Evolutionary conservation across 208 protist genomes (phyloP).

Genomic region (Zelonia costaricensis): DNA sequence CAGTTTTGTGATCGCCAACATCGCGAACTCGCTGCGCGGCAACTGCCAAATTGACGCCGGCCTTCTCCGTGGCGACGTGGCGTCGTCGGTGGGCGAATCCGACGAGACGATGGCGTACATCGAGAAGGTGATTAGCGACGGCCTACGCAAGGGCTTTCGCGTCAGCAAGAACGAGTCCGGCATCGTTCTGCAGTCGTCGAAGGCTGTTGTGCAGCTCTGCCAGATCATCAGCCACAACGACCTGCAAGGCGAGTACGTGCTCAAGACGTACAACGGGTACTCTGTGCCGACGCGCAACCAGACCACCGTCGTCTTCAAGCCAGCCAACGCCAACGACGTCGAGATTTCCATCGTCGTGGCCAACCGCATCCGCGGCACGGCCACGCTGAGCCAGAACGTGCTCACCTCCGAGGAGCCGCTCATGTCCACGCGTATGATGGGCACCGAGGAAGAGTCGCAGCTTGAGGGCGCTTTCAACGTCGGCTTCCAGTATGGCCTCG

Average conservation of each 20-base stretch:
- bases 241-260: constrained; percentile 60
- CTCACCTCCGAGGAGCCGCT: constrained; percentile 46
- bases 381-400: constrained; percentile 43
- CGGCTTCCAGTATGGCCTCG: constrained; percentile 66
- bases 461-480: constrained; percentile 53
- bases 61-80: constrained; percentile 47
- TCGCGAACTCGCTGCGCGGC: constrained; percentile 60
- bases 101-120: constrained; percentile 29
- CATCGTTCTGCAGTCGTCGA: constrained; percentile 37
- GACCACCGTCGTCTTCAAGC: constrained; percentile 39
- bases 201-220: constrained; percentile 43
- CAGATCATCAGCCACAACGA: constrained; percentile 37
- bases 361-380: constrained; percentile 48
- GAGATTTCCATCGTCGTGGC: constrained; percentile 44
- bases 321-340: constrained; percentile 26
- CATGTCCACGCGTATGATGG: constrained; percentile 48
- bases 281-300: constrained; percentile 36
- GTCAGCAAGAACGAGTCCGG: constrained; percentile 37
- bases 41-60: constrained; percentile 49
- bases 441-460: constrained; percentile 43
- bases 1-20: constrained; percentile 46
- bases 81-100: constrained; percentile 40
- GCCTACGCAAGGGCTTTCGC: constrained; percentile 40
- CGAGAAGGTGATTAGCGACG: constrained; percentile 47
- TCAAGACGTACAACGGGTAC: constrained; percentile 54